Conservation (phyloP, 192 early-diverging fungal genomes). For the Backusella parvicylindrica region DNA sequence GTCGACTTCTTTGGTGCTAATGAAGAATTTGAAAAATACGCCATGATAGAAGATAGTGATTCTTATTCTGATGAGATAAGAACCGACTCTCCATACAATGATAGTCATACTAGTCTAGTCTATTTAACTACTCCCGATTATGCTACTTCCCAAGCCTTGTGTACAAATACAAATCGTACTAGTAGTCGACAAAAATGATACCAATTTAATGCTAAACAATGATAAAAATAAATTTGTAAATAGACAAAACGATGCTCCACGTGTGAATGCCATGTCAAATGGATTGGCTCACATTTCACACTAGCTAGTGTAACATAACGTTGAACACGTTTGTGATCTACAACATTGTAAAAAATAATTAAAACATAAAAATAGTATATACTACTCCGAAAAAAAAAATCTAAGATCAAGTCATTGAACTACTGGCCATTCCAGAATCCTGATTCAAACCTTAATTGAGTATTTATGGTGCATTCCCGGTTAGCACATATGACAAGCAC, state of each 20-base stretch:
- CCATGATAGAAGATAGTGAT: conserved; percentile 11
- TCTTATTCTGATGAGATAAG: not conserved
- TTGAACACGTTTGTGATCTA: not conserved
- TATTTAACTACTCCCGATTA: conserved; percentile 31
- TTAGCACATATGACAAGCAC: no score
- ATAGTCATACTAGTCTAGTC: conserved; percentile 9
- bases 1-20: conserved; percentile 26
- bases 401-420: no score
- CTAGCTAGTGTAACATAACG: not conserved
- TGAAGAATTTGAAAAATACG: conserved; percentile 28
- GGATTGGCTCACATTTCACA: not conserved
- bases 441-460: no score
- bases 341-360: no score
- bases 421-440: no score
- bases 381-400: no score
- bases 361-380: no score
- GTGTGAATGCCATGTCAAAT: not conserved
- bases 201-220: not conserved
- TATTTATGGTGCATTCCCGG: no score
- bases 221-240: not conserved
- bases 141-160: conserved; percentile 14
- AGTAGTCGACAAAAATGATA: not conserved
- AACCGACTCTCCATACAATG: not conserved
- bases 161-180: not conserved
- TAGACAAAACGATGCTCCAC: not conserved